Base-by-base conservation (phyloP, 352 stramenopile genomes). In the Phytophthora sp. region DNA sequence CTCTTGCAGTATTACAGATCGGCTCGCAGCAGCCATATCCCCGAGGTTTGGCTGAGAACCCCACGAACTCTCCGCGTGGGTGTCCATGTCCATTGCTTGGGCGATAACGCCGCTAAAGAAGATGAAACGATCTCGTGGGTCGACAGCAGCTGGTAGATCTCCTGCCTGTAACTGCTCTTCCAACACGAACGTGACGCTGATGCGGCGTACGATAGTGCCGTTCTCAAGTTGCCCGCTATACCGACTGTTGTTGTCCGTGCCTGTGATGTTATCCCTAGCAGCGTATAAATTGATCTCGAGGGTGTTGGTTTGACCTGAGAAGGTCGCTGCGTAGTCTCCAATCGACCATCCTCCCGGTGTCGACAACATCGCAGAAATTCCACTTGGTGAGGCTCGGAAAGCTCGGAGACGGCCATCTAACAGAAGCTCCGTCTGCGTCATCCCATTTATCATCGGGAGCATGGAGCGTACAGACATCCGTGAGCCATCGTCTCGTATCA, bases 321-420 rank as follows among this genome's bases (percentile, higher is more conserved):
- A 23, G 4, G 20, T 45, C 3, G 60, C 44, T 3, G n/a, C 20
- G 44, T 69, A 69, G 36, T 69, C 44, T 35, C 53, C 42, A 8
- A 69, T 11, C 0, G 35, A 47, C 53, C 61, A 69, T 15, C 44
- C 33, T 39, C 53, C 53, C 5, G 36, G 21, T 24, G 29, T 18
- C 15, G 38, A 20, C 4, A 65, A 29, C 30, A 29, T 59, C 18
- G 66, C 61, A 3, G 66, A 55, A 0, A 60, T 29, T 5, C 67
- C 71, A 13, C 50, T 76, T 1, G 71, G 67, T 12, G 76, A 31
- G 30, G 68, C 57, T 16, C n/a, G 52, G 36, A 58, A 74, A 9
- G 69, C 63, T 4, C 57, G 71, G 2, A 55, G 16, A 1, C 42
- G 24, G 1, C 63, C 66, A 41, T 79, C 71, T 7, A 79, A 50